Percentiles rank a stretch among this genome's conserved stretches.
phyloP scores from a whole-genome alignment of 164 flowering plant genomes.

The Paratinospora sagittata region DNA sequence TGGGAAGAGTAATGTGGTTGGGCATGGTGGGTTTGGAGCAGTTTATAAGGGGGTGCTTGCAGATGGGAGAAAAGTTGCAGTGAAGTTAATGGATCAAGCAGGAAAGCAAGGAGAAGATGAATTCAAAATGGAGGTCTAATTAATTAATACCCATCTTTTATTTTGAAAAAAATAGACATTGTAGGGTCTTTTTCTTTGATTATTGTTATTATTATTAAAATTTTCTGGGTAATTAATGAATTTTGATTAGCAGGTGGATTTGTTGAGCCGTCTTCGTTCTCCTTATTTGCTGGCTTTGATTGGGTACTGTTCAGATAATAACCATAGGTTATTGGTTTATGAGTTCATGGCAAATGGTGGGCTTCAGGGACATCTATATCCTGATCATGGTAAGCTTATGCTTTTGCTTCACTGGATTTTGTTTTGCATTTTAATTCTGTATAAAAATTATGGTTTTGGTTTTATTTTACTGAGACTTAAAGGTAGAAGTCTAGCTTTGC shows the following conservation, averaged over 20 bases:
- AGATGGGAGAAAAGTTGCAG: conserved; percentile 79
- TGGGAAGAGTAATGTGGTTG: conserved; percentile 76
- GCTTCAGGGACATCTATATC: conserved; percentile 86
- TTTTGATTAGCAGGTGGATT: conserved; percentile 60
- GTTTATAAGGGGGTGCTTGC: conserved; percentile 82
- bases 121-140: conserved; percentile 76
- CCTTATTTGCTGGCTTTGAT: conserved; percentile 76
- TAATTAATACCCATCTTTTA: too few relatives aligned
- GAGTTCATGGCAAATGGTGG: conserved; percentile 95
- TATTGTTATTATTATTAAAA: not conserved
- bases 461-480: not conserved
- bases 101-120: conserved; percentile 96
- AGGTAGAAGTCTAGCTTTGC: not conserved
- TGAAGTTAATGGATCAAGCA: conserved; percentile 81
- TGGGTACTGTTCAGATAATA: conserved; percentile 76
- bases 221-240: not conserved
- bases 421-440: not conserved
- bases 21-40: conserved; percentile 86
- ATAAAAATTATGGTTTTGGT: not conserved
- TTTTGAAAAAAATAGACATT: not conserved
- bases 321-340: conserved; percentile 75
- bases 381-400: conserved; percentile 40
- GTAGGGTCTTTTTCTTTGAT: not conserved
- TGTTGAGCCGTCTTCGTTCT: conserved; percentile 69
- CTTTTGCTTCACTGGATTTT: not conserved